Evolutionary conservation across 2,329 filamentous ascomycete genomes (phyloP), one percentile per base, ranked within the genome.

Genomic region (Diaporthe sp.): DNA sequence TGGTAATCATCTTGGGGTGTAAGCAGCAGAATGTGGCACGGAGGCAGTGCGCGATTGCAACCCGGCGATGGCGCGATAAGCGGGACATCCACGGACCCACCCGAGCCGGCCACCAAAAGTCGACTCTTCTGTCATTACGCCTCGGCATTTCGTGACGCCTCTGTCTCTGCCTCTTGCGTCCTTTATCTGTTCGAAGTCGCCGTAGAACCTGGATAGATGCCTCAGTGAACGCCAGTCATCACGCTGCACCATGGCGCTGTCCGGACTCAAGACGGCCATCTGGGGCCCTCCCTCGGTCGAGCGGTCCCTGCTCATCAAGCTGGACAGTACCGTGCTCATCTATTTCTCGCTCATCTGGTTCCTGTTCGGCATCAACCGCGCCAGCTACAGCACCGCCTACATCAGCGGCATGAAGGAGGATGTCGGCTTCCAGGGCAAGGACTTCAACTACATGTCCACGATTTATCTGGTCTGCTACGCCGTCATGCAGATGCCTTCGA

Each of bases 281-380:
- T 76, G 74, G 74, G 74, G 74, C 3, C 49, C 71, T 37, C 72
- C 78, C 31, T 79, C 78, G 7, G 51, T 74, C 49, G 72, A 81
- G 75, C 78, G 80, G 12, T 73, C 77, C 19, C 79, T 85, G 57
- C 79, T 86, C 42, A 81, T 82, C 51, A 85, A 85, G 78, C 82
- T 86, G 10, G 85, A 86, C 75, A 80, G 83, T 59, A 86, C 85
- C 0, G 79, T 86, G 9, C 81, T 86, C 28, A 82, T 83, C 0
- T 87, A 87, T 75, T 87, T 87, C 76, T 86, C 85, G 0, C 78
- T 87, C 17, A 84, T 87, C n/a, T 87, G 85, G 86, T 87, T 87
- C 69, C 79, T 87, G 4, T 87, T 87, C 73, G 86, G 86, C 39
- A 82, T 87, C 67, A 86, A 85, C 7, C 81, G 86, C 15, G 82